A percentile compares a stretch with the other conserved stretches of the same genome.
phyloP scores from a whole-genome alignment of 768 basidiomycete genomes.

The Cystobasidium onofrii region DNA sequence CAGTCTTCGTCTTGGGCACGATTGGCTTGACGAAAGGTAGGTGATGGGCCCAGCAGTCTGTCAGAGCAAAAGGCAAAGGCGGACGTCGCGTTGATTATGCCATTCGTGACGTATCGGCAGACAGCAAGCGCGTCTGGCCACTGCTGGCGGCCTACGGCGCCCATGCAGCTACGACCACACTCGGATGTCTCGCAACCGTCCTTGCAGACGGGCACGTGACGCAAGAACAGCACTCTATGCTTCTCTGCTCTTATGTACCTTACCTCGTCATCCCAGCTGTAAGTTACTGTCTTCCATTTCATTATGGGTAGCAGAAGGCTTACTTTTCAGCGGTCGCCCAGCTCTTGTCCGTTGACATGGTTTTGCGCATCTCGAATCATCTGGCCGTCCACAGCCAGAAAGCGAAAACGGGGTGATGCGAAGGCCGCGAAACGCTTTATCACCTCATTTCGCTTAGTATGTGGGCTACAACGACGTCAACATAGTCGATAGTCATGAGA shows the following conservation, averaged over 20 bases:
- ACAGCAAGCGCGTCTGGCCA: slow-evolving; percentile 5
- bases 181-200: slow-evolving; percentile 13
- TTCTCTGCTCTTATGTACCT: slow-evolving; percentile 11
- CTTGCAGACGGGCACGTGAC: background rate
- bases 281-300: background rate
- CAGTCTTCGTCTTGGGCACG: slow-evolving; percentile 17
- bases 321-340: background rate
- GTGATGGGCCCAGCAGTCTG: too few relatives aligned
- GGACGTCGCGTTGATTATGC: too few relatives aligned
- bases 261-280: slow-evolving; percentile 22
- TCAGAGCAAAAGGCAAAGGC: too few relatives aligned
- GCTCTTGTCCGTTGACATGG: slow-evolving; percentile 10
- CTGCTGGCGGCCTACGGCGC: slow-evolving; percentile 9
- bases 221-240: background rate
- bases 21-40: background rate
- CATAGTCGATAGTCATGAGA: too few relatives aligned
- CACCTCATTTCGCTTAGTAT: too few relatives aligned
- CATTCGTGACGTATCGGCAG: background rate
- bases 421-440: too few relatives aligned
- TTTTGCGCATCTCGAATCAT: background rate
- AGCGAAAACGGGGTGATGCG: background rate
- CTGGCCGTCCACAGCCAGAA: background rate
- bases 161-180: slow-evolving; percentile 21
- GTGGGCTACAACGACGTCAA: too few relatives aligned
- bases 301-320: background rate